Evolutionary conservation across 2,329 filamentous ascomycete genomes (phyloP), one percentile per base, ranked within the genome.

Genomic region (Trichoderma lentiforme): DNA sequence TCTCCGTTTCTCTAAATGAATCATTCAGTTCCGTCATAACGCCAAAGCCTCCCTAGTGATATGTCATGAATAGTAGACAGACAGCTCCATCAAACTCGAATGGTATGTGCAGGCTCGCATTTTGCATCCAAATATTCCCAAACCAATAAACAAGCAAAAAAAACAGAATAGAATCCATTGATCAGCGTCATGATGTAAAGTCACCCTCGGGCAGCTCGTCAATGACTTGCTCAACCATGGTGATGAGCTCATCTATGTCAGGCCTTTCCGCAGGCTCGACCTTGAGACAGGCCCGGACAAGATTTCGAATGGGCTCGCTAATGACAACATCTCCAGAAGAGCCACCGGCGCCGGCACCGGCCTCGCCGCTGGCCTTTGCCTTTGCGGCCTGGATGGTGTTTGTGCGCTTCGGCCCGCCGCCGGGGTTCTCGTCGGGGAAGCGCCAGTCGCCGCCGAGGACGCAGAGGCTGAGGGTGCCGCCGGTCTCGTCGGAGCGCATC

Each of bases 381-480:
- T 79, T 77, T 73, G 79, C 79, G 75, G 76, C 79, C 76, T 76
- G 80, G 71, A 83, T 82, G 74, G 77, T 82, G 73, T 83, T 84
- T 73, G 83, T 84, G 68, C 83, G 82, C 77, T 83, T 85, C 71
- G 83, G 47, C 3, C 47, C 69, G 51, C 88, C 88, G 57, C 86
- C 86, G 4, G 88, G 88, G 0, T 91, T 91, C 80, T 98, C 95
- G 76, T 97, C 95, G 0, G 96, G 96, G 82, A 98, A 99, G 66
- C 94, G 88, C 95, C 96, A 99, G 82, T 98, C 95, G 51, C 95
- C 96, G 73, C 94, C 93, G 18, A 97, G 84, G 21, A 98, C 93
- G 80, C 95, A 98, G 76, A 98, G 92, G 76, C 93, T 97, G 74
- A 99, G 84, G 75, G 92, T 96, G 58, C 96, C 96, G 75, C 96